Evolutionary conservation across 495 filamentous ascomycete genomes (phyloP).

Genomic region (Penicillium simplicissimum): DNA sequence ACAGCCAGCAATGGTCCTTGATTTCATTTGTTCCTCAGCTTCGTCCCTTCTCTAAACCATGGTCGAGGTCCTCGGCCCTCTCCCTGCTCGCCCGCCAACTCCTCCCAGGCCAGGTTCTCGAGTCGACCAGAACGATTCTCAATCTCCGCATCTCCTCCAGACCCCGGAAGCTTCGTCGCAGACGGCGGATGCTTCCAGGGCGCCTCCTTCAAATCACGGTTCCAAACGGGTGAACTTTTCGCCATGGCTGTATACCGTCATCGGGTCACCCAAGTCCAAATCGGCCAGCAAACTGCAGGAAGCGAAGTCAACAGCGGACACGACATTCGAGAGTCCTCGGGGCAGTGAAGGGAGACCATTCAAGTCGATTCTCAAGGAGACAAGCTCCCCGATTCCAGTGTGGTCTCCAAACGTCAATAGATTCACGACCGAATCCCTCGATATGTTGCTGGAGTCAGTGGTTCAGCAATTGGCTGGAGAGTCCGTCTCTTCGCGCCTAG

Average conservation of each 20-base stretch:
- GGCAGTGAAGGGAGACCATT: constrained; percentile 10
- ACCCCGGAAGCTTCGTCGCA: constrained; percentile 54
- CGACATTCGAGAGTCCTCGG: background rate
- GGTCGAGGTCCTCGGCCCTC: constrained; percentile 52
- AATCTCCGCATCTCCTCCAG: constrained; percentile 39
- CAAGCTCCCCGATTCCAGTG: constrained; percentile 45
- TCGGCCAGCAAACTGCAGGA: constrained; percentile 63
- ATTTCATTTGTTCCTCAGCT: constrained; percentile 8
- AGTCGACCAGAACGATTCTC: constrained; percentile 32
- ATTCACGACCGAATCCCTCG: constrained; percentile 47
- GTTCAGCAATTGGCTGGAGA: constrained; percentile 73
- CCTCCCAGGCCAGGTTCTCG: constrained; percentile 60
- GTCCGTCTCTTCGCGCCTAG: constrained; percentile 67
- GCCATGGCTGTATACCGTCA: constrained; percentile 69
- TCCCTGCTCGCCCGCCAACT: constrained; percentile 59
- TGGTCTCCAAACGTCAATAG: constrained; percentile 39
- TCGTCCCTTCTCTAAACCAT: constrained; percentile 39
- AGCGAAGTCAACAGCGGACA: constrained; percentile 53
- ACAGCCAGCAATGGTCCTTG: constrained; percentile 35
- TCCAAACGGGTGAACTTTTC: constrained; percentile 78
- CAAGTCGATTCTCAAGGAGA: constrained; percentile 85
- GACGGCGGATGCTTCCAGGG: constrained; percentile 38
- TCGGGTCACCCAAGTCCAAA: constrained; percentile 52
- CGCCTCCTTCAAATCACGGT: constrained; percentile 37
- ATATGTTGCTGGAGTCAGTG: constrained; percentile 79